Evolutionary conservation across 2,329 filamentous ascomycete genomes (phyloP), one percentile per base, ranked within the genome.

Genomic region (Knufia fluminis): DNA sequence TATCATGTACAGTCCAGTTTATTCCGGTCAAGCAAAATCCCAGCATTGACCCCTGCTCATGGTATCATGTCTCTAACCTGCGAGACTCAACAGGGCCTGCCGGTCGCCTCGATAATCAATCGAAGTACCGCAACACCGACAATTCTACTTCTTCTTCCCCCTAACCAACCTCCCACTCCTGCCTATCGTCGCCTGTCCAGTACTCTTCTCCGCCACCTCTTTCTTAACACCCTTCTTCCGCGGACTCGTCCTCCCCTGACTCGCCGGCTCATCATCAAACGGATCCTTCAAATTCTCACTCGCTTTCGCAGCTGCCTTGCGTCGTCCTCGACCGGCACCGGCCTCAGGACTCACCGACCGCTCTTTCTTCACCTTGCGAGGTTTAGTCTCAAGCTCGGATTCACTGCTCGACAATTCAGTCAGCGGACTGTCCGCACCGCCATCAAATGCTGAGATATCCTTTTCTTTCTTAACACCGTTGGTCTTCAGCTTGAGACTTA

Each of bases 211-310:
- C 7, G 7, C 16, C 33, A 8, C 33, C 33, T 31, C 26, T 33
- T 45, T 45, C 10, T 33, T 45, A 8, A 10, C 24, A 14, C 26
- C 26, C 10, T 12, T 32, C 10, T 16, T 33, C 24, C 26, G 26
- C 12, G 26, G 6, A 28, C 24, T 32, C 3, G 6, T 33, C 4
- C 42, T 45, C 28, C 26, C 14, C 28, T 33, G 42, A 19, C 16
- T 22, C 14, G 19, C 28, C 24, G 40, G 40, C 40, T 45, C 42
- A 12, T 45, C 42, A 3, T 20, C 24, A 19, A 33, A 45, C 42
- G 42, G 42, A 19, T 45, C 42, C 14, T 32, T 31, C 28, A 45
- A n/a, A 20, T 45, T 45, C 42, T 45, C 28, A 26, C 42, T 45
- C 12, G 42, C 42, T 22, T 45, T 45, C 19, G 23, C 26, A 28